Conservation (phyloP, 805 yeast species). For the Crinitomyces ghanaensis region DNA sequence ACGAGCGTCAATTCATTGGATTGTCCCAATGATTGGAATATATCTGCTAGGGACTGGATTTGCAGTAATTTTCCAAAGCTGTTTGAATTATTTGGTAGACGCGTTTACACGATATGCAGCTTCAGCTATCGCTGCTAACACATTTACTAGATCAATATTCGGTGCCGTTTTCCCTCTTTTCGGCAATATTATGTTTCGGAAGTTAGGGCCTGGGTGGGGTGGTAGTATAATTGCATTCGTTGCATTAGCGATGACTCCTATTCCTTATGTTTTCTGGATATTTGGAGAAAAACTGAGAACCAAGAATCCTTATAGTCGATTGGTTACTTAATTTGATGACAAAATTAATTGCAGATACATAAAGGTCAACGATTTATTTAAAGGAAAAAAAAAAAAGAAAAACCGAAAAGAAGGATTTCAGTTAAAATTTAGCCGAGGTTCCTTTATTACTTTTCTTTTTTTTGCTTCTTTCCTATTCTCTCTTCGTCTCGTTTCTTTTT, state of each 20-base stretch:
- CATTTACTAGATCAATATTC: slow-evolving; percentile 45
- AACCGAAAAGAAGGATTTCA: no score
- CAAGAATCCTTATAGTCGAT: slow-evolving; percentile 17
- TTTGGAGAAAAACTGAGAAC: slow-evolving; percentile 35
- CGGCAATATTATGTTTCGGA: slow-evolving; percentile 40
- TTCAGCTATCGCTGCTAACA: slow-evolving; percentile 53
- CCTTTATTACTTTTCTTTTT: no score
- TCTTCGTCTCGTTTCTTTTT: no score
- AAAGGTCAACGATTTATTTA: no score
- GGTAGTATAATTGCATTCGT: slow-evolving; percentile 40
- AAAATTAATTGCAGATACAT: no score
- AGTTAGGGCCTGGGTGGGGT: slow-evolving; percentile 45
- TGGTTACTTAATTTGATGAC: slow-evolving; percentile 14
- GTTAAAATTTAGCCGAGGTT: no score
- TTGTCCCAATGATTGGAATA: slow-evolving; percentile 50
- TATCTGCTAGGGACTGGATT: slow-evolving; percentile 42
- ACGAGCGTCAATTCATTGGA: slow-evolving; percentile 37
- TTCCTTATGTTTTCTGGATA: slow-evolving; percentile 42
- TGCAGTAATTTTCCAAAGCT: slow-evolving; percentile 46
- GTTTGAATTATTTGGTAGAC: slow-evolving; percentile 50
- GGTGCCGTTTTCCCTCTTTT: slow-evolving; percentile 55
- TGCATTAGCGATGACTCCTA: slow-evolving; percentile 40
- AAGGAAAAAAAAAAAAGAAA: no score
- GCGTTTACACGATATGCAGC: slow-evolving; percentile 49
- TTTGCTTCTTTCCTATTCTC: no score